These are phyloP conservation scores for Rehmannia glutinosa DNA, from an alignment of 257 asterid genomes.

Conservation along the genomic window DNA sequence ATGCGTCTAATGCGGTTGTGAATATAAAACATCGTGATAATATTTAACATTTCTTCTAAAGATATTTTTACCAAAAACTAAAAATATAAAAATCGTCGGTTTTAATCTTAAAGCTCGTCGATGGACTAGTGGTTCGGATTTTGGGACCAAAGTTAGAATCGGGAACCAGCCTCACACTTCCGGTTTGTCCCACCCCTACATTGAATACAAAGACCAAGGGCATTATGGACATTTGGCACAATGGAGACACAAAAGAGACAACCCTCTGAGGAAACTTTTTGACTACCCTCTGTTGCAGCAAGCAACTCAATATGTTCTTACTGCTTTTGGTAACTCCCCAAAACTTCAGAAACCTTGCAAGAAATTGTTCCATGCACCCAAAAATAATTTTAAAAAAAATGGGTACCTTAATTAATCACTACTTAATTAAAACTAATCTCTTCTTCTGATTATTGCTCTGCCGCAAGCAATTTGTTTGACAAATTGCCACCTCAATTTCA, in stretches of 20 bases:
- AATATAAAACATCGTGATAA: too few relatives aligned
- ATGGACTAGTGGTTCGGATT: too few relatives aligned
- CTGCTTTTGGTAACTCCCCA: slow-evolving; percentile 28
- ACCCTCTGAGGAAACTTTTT: slow-evolving; percentile 12
- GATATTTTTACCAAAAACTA: too few relatives aligned
- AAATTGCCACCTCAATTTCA: slow-evolving; percentile 22
- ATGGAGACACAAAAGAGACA: slow-evolving; percentile 23
- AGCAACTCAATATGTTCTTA: slow-evolving; percentile 5
- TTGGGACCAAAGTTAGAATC: too few relatives aligned
- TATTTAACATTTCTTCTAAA: too few relatives aligned
- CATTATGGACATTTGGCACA: slow-evolving; percentile 16
- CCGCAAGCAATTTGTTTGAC: slow-evolving; percentile 5
- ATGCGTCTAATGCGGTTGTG: too few relatives aligned
- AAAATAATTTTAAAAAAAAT: not conserved
- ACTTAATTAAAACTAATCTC: slow-evolving; percentile 6
- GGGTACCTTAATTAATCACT: not conserved
- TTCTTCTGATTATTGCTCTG: slow-evolving; percentile 9
- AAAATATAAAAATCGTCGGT: too few relatives aligned
- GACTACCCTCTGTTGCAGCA: slow-evolving; percentile 11
- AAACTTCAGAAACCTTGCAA: slow-evolving; percentile 2
- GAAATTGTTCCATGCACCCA: slow-evolving; percentile 1
- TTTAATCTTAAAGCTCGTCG: too few relatives aligned
- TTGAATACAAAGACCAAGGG: slow-evolving; percentile 8
- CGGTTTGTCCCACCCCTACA: too few relatives aligned
- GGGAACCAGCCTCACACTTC: too few relatives aligned